Conservation (phyloP, 345 rosid species). For the Eucalyptus shirleyi region DNA sequence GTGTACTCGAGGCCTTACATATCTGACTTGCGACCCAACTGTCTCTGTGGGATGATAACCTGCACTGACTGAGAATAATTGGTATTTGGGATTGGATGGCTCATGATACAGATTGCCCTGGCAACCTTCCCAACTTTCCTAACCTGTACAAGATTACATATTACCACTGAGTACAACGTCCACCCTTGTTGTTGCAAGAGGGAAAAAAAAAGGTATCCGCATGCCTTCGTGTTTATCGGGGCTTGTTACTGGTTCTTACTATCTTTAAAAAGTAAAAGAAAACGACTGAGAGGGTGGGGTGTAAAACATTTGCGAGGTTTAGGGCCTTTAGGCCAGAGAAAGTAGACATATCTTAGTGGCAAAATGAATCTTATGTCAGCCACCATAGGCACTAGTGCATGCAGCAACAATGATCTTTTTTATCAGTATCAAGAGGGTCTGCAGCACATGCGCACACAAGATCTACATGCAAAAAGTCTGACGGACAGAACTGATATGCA, state of each 20-base stretch:
- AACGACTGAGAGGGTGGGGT: neutral
- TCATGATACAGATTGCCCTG: constrained; percentile 92
- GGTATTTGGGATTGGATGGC: constrained; percentile 90
- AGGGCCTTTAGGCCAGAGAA: neutral
- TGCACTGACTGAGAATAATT: constrained; percentile 87
- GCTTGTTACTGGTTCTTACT: neutral
- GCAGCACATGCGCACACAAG: neutral
- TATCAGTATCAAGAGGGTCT: neutral
- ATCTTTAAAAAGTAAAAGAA: neutral
- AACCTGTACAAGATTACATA: constrained; percentile 31
- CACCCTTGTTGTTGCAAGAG: neutral
- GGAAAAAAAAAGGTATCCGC: neutral
- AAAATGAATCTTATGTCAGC: neutral
- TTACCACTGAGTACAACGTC: neutral
- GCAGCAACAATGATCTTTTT: neutral
- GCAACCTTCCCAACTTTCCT: constrained; percentile 82
- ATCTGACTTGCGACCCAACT: constrained; percentile 88
- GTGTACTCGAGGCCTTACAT: constrained; percentile 18
- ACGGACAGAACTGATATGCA: neutral
- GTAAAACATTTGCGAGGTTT: neutral
- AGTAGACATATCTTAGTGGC: neutral
- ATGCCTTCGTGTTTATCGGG: neutral
- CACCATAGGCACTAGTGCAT: neutral
- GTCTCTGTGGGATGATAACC: constrained; percentile 93
- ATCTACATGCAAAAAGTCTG: neutral